These are phyloP conservation scores for Loxodes magnus DNA, from an alignment of 73 alveolate genomes.

Conservation along the genomic window DNA sequence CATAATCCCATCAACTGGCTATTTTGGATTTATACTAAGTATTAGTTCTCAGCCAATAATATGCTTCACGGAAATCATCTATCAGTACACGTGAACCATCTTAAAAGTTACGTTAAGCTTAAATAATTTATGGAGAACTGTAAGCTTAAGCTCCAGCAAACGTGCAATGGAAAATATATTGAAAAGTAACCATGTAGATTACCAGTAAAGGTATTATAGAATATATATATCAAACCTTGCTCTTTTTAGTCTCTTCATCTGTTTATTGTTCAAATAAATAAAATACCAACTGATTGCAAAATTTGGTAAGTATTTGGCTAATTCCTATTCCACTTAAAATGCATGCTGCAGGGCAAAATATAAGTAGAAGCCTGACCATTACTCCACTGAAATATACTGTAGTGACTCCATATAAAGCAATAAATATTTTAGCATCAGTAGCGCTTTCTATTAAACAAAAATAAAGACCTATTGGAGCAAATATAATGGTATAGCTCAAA, in stretches of 20 bases:
- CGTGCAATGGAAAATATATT: slow-evolving; percentile 71
- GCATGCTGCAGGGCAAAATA: slow-evolving; percentile 50
- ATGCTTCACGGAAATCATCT: slow-evolving; percentile 92
- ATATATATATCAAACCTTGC: too few relatives aligned
- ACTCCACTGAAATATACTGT: slow-evolving; percentile 48
- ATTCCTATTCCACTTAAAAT: slow-evolving; percentile 53
- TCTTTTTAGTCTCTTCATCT: too few relatives aligned
- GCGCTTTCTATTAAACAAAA: slow-evolving; percentile 58
- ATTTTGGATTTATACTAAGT: slow-evolving; percentile 69
- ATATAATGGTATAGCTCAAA: slow-evolving; percentile 50
- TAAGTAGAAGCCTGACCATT: slow-evolving; percentile 54
- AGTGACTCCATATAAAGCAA: slow-evolving; percentile 32
- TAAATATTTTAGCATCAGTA: slow-evolving; percentile 49
- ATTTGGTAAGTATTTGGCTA: slow-evolving; percentile 35
- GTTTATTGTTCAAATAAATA: too few relatives aligned
- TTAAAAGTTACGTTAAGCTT: background rate
- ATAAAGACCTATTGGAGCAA: slow-evolving; percentile 73
- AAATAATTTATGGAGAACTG: slow-evolving; percentile 46
- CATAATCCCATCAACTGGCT: slow-evolving; percentile 94
- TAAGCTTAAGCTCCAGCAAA: slow-evolving; percentile 83
- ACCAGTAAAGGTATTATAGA: slow-evolving; percentile 48
- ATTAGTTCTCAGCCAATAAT: slow-evolving; percentile 86
- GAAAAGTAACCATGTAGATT: slow-evolving; percentile 36
- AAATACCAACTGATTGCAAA: slow-evolving; percentile 5
- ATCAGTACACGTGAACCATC: slow-evolving; percentile 42